Evolutionary conservation across 352 stramenopile species (phyloP).

Genomic region (Saprolegnia parasitica): DNA sequence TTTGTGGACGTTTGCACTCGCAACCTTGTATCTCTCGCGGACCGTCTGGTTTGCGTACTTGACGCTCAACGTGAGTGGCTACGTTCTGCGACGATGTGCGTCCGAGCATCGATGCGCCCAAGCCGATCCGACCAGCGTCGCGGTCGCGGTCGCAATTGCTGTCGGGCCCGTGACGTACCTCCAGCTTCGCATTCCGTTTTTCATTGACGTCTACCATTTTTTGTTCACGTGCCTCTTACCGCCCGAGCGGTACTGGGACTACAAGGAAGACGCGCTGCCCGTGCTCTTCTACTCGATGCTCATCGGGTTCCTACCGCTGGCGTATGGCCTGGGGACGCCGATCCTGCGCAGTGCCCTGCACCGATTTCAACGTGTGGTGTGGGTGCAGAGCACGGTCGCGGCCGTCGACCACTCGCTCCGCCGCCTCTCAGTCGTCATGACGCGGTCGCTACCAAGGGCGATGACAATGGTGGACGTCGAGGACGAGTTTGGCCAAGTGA

Average conservation of each 20-base stretch:
- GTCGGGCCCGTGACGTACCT: constrained; percentile 3
- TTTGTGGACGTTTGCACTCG: not conserved
- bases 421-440: not conserved
- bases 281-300: constrained; percentile 4
- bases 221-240: not conserved
- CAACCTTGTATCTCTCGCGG: not conserved
- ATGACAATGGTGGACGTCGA: not conserved
- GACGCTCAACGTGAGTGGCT: not conserved
- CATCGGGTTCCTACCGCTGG: not conserved
- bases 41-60: constrained; percentile 22
- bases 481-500: not conserved
- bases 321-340: not conserved
- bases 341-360: not conserved
- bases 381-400: not conserved
- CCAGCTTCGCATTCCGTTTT: not conserved
- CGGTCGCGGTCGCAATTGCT: not conserved
- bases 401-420: constrained; percentile 2
- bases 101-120: not conserved
- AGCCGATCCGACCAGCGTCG: constrained; percentile 6
- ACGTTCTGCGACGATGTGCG: not conserved
- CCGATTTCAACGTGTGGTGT: not conserved
- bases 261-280: not conserved
- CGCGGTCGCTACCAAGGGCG: too few species aligned
- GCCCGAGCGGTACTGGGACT: not conserved
- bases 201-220: constrained; percentile 14